Evolutionary conservation across 768 basidiomycete species (phyloP), one percentile per base, ranked within the genome.

Genomic region (Termitomyces sp.): DNA sequence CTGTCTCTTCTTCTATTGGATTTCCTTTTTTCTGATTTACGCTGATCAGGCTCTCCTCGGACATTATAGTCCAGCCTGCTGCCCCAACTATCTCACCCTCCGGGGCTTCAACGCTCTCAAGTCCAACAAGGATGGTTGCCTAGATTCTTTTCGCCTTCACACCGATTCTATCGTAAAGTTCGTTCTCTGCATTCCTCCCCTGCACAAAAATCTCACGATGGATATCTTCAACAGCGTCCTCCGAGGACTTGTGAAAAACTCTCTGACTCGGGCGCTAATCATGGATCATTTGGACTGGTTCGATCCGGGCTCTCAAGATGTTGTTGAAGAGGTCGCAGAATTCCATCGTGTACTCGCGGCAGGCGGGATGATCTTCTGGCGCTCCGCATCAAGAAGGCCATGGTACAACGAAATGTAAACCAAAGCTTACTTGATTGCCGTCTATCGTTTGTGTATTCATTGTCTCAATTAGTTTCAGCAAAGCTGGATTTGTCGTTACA

Each of bases 241-340:
- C 24, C 70, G 66, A 22, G 74, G 75, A 36, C 61, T 76, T 37
- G 57, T 65, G 9, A 55, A 55, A 46, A 72, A 72, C 34, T 81
- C 81, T 7, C 74, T 88, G 47, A 88, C 85, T 36, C 81, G 85
- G 30, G 81, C 82, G 12, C 78, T 89, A 31, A 76, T 89, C 58
- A 89, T 89, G 88, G 88, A 90, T 68, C 84, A 85, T 51, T 76
- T 88, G 51, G 85, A 86, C 63, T 84, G 81, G 77, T 81, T 84
- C 54, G 62, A 76, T 0, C 82, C 82, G 0, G 76, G 78, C 3
- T 74, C 79, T 16, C 68, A 69, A 41, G 77, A 80, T 9, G 72
- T 76, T 1, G 79, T 83, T 37, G 76, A 79, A 37, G 86, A 89
- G 66, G 75, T 86, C 20, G 64, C 67, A 1, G 80, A 87, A 62